These are phyloP conservation scores for Fusarium sp. DNA, from an alignment of 2,329 filamentous ascomycete species.

Conservation along the genomic window DNA sequence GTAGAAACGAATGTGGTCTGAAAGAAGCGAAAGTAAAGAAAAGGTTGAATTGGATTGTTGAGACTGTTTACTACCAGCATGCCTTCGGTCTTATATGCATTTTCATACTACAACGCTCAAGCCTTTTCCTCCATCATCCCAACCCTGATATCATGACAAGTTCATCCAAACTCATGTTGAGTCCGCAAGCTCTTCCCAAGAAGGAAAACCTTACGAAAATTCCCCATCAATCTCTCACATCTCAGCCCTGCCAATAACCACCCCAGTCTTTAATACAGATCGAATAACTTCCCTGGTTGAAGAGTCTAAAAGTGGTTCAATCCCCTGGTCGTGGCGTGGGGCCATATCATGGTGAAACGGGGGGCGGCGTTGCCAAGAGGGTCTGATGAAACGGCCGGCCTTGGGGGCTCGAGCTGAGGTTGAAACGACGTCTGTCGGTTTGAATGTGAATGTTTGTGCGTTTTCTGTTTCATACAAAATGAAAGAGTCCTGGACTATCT, in stretches of 20 bases:
- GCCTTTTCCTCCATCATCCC: slow-evolving; percentile 2
- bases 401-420: slow-evolving; percentile 5
- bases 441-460: background rate
- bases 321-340: background rate
- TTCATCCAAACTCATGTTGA: slow-evolving; percentile 12
- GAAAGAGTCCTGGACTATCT: background rate
- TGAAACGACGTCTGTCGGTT: slow-evolving; percentile 8
- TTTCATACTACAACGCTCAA: slow-evolving; percentile 26
- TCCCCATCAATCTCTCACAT: slow-evolving; percentile 16
- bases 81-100: slow-evolving; percentile 11
- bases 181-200: slow-evolving; percentile 33
- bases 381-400: slow-evolving; percentile 21
- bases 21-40: slow-evolving; percentile 16
- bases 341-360: slow-evolving; percentile 29
- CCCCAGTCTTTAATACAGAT: slow-evolving; percentile 7
- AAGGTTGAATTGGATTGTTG: slow-evolving; percentile 23
- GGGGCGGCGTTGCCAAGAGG: slow-evolving; percentile 5
- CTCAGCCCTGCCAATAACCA: slow-evolving; percentile 11
- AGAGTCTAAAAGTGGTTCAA: background rate
- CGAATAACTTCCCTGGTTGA: background rate
- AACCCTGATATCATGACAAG: background rate
- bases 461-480: slow-evolving; percentile 17
- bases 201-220: slow-evolving; percentile 25
- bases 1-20: slow-evolving; percentile 1
- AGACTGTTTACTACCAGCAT: background rate